Evolutionary conservation across 2,329 filamentous ascomycete genomes (phyloP).

Genomic region (Epichloe scottii): DNA sequence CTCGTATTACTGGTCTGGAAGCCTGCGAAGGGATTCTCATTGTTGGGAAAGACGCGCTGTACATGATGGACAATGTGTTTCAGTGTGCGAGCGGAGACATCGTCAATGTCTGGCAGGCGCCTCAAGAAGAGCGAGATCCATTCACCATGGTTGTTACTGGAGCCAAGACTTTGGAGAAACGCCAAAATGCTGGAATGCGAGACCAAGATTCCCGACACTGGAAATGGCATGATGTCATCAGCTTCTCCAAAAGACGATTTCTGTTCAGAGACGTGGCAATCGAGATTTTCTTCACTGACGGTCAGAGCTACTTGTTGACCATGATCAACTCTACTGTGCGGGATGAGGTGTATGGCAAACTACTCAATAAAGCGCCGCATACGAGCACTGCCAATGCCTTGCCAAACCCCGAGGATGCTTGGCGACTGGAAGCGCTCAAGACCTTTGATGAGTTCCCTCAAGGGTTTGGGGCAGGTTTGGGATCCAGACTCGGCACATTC

Average conservation of each 20-base stretch:
- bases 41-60: conserved; percentile 80
- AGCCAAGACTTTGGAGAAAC: conserved; percentile 48
- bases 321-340: conserved; percentile 60
- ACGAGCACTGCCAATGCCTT: conserved; percentile 57
- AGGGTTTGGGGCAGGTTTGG: conserved; percentile 63
- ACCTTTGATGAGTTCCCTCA: conserved; percentile 47
- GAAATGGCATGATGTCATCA: conserved; percentile 90
- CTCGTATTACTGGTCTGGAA: conserved; percentile 84
- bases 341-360: conserved; percentile 68
- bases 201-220: conserved; percentile 82
- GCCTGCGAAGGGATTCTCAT: conserved; percentile 89
- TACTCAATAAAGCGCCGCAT: conserved; percentile 69
- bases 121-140: conserved; percentile 80
- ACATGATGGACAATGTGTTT: conserved; percentile 94
- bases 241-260: conserved; percentile 89
- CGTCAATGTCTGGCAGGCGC: conserved; percentile 90
- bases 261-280: conserved; percentile 90
- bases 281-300: conserved; percentile 96
- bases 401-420: conserved; percentile 73
- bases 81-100: conserved; percentile 92
- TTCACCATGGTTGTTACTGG: conserved; percentile 87
- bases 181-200: conserved; percentile 34
- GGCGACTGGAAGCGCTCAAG: conserved; percentile 79
- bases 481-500: conserved; percentile 82
- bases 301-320: conserved; percentile 85